phyloP scores from a whole-genome alignment of 805 yeast species.

The Saturnispora silvae region DNA sequence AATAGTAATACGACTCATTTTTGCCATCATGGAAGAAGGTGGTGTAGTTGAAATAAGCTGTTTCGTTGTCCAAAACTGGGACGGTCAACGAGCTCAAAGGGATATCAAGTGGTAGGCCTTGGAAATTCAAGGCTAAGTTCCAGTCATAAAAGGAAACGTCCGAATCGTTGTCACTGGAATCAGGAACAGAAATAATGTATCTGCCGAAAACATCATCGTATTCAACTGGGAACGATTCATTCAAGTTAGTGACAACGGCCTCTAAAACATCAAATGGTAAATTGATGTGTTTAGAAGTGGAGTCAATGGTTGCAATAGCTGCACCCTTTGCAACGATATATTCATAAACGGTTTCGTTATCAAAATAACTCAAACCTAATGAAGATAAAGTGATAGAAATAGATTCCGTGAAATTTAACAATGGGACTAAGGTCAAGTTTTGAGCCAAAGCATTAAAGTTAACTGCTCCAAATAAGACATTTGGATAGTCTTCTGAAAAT shows the following conservation, averaged over 20 bases:
- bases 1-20: constrained; percentile 8
- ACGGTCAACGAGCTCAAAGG: constrained; percentile 25
- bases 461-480: constrained; percentile 13
- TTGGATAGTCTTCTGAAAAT: background rate
- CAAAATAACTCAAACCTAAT: constrained; percentile 9
- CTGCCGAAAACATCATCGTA: constrained; percentile 8
- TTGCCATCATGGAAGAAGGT: background rate
- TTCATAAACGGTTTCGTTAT: constrained; percentile 1
- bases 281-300: constrained; percentile 3
- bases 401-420: constrained; percentile 9
- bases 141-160: background rate
- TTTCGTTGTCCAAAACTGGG: constrained; percentile 7
- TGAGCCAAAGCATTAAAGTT: constrained; percentile 4
- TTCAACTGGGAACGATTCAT: constrained; percentile 2
- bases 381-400: constrained; percentile 12
- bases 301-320: constrained; percentile 7
- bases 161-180: background rate
- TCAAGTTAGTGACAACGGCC: constrained; percentile 1
- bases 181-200: constrained; percentile 1
- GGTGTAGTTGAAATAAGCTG: constrained; percentile 5
- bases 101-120: constrained; percentile 38
- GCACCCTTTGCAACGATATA: constrained; percentile 7
- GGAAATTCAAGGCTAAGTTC: constrained; percentile 35
- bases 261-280: constrained; percentile 8
- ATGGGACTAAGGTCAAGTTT: constrained; percentile 11